Base-by-base conservation (phyloP, 2,329 filamentous ascomycete species). In the Fusarium chaquense region DNA sequence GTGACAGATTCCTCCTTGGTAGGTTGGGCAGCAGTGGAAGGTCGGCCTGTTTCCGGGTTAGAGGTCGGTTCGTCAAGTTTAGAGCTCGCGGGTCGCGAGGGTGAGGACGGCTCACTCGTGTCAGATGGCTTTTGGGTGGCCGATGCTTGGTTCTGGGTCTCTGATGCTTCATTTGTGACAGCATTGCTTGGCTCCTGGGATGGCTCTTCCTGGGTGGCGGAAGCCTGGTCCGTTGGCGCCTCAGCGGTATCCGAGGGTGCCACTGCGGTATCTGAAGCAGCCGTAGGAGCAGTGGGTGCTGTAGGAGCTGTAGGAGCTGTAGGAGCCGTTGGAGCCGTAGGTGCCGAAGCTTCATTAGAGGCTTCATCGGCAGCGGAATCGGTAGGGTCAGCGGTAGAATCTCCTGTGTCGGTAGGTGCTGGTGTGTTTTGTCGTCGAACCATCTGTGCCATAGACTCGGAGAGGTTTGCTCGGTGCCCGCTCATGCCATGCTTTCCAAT, bases 351-450 rank as follows among this genome's bases (percentile, higher is more conserved):
- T 36, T 33, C 41, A 38, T 44, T 45, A n/a, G 62, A 65, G 12
- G 62, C 53, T 6, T 44, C 28, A 22, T 46, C 41, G 44, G 59
- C 38, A 38, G 61, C 46, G 8, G 41, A 28, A 7, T 44, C 26
- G 12, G 51, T 67, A 11, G 69, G 54, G 11, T 53, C 56, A n/a
- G 55, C 50, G 10, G 45, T 53, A 32, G 59, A 53, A 12, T 58
- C 49, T n/a, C 30, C 51, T 44, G 65, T 63, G 36, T 64, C 53
- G 49, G 61, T 51, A n/a, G 72, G 50, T 8, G 26, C 59, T 35
- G 72, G 72, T 56, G 81, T 78, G 67, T 89, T 76, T 67, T 81
- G 86, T 67, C 90, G 86, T 78, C 88, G 89, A 38, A 87, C 91
- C 59, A 93, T 80, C 60, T 88, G 86, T 58, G 91, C 83, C 67